phyloP scores from a whole-genome alignment of 768 basidiomycete species.

The Rhodotorula paludigena region DNA sequence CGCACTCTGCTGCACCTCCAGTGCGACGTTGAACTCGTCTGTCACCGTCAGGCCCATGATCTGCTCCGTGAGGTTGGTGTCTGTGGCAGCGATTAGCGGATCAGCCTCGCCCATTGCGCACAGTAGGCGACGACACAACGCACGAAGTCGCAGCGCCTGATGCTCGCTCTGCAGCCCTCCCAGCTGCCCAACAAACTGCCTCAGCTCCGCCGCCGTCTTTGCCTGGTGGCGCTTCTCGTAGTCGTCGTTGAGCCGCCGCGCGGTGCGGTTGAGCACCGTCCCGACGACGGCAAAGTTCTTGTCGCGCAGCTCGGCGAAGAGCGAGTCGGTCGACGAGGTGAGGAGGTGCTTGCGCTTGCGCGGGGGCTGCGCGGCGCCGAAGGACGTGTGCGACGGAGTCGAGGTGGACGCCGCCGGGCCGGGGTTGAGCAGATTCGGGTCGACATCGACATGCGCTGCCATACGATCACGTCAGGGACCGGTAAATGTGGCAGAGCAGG shows the following conservation, averaged over 20 bases:
- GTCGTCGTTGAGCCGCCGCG: conserved; percentile 79
- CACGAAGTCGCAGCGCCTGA: conserved; percentile 80
- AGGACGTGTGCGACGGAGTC: conserved; percentile 30
- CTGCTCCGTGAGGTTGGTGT: conserved; percentile 89
- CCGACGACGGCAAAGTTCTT: conserved; percentile 89
- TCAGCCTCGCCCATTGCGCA: too few species aligned
- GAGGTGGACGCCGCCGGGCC: conserved; percentile 35
- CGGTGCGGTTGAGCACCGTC: conserved; percentile 69
- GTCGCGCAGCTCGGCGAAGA: conserved; percentile 79
- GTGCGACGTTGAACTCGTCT: conserved; percentile 79
- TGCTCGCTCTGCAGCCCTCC: conserved; percentile 90
- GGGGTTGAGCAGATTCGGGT: conserved; percentile 46
- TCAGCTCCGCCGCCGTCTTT: conserved; percentile 82
- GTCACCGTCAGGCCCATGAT: conserved; percentile 77
- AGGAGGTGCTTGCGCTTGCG: conserved; percentile 86
- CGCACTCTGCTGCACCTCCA: conserved; percentile 94
- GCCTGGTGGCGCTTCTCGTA: conserved; percentile 75
- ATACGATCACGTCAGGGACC: not conserved
- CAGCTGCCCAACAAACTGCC: conserved; percentile 90
- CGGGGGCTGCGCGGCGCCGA: conserved; percentile 17
- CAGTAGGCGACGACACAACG: conserved; percentile 45
- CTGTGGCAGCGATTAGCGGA: conserved; percentile 50
- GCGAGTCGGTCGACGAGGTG: conserved; percentile 67
- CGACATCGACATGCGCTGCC: conserved; percentile 51
- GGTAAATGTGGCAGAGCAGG: not conserved